Base-by-base conservation (phyloP, 257 asterid species). In the Sherardia arvensis region DNA sequence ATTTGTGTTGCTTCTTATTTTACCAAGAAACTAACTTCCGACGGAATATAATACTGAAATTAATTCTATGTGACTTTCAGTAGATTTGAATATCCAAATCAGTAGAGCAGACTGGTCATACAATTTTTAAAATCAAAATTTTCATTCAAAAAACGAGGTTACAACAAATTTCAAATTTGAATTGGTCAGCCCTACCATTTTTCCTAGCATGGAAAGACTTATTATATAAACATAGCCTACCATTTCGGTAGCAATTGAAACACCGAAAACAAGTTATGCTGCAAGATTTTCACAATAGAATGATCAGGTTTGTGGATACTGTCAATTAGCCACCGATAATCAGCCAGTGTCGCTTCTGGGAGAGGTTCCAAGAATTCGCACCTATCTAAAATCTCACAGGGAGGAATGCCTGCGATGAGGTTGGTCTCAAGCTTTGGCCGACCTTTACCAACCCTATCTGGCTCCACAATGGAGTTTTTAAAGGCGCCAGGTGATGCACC, bases 321-420 rank as follows among this genome's bases (percentile, higher is more conserved):
- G 69, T 59, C 47, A 47, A 65, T 71, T 18, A 92, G 76, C 95
- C 95, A 81, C 68, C 62, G 74, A 66, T 92, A 89, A 66, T 89
- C 96, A 9, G 81, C 77, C 27, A 84, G 1, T 8, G 88, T 78
- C 21, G 67, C 81, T 61, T 82, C 91, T 9, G 97, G 82, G 56
- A 92, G 77, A 12, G 99, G 95, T 75, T 85, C 96, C 66, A 92
- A 67, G 70, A 89, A 71, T 66, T 92, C 97, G 63, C 99, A 92
- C 69, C 67, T 74, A 8, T 84, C 65, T 80, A 89, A 45, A 59
- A 92, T 92, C 14, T 89, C 94, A 32, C 79, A 64, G 14, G 95
- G 96, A 5, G 99, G 96, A 6, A 78, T 32, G 67, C 83, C 81
- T 17, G 71, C 77, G 3, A 80, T 49, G 23, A 88, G 85, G 74